Evolutionary conservation across 177 flowering plant genomes (phyloP).

Genomic region (Viscum album): DNA sequence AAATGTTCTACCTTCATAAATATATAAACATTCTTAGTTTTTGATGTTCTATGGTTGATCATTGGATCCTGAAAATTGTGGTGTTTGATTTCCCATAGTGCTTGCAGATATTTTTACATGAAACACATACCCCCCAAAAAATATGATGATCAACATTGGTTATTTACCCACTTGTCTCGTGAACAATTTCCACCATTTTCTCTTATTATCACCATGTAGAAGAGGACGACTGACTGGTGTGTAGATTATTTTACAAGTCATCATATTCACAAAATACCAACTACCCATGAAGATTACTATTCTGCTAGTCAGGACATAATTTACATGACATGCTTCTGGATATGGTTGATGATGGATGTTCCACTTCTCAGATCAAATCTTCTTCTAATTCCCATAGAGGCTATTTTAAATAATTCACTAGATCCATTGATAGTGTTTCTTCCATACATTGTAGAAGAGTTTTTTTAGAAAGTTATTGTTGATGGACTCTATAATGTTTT

Average conservation of each 20-base stretch:
- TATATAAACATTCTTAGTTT: constrained; percentile 93
- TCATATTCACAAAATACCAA: constrained; percentile 32
- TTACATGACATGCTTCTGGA: constrained; percentile 82
- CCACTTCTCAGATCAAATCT: constrained; percentile 45
- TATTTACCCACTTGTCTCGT: constrained; percentile 86
- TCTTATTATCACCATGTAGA: constrained; percentile 32
- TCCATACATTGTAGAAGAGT: too few relatives aligned
- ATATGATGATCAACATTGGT: constrained; percentile 88
- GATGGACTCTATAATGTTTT: too few relatives aligned
- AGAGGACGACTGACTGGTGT: too few relatives aligned
- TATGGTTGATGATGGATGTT: constrained; percentile 48
- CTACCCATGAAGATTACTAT: constrained; percentile 55
- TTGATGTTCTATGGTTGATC: constrained; percentile 85
- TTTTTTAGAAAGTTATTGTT: too few relatives aligned
- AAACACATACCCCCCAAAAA: constrained; percentile 20
- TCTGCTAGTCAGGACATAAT: constrained; percentile 93
- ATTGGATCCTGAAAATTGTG: constrained; percentile 72
- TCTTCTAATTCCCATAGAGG: constrained; percentile 36
- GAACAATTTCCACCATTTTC: constrained; percentile 50
- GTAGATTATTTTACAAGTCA: constrained; percentile 36
- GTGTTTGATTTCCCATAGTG: constrained; percentile 37
- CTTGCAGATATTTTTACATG: constrained; percentile 47
- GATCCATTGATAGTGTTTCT: constrained; percentile 81
- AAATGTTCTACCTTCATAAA: constrained; percentile 56
- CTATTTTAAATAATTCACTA: constrained; percentile 44